phyloP scores from a whole-genome alignment of 768 basidiomycete species.

The Mycena haematopus region DNA sequence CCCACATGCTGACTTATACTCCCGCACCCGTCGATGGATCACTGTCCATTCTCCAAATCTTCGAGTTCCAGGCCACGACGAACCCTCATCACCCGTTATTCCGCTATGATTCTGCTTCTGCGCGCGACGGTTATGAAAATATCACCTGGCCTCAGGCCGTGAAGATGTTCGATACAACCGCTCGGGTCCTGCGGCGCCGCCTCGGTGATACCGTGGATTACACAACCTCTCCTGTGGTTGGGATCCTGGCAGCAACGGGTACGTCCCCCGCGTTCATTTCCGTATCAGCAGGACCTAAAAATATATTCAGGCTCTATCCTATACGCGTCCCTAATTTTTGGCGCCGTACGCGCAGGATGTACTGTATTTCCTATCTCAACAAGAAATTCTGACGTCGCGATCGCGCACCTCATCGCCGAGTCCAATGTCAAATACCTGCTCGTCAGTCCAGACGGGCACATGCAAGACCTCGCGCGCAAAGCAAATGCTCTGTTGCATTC shows the following conservation, averaged over 20 bases:
- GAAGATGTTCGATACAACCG: constrained; percentile 15
- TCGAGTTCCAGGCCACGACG: constrained; percentile 15
- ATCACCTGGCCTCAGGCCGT: constrained; percentile 9
- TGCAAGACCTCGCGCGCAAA: constrained; percentile 11
- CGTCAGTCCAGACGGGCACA: constrained; percentile 8
- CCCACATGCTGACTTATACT: constrained; percentile 5
- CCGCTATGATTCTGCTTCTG: constrained; percentile 4
- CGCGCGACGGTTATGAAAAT: background rate
- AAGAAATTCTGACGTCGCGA: constrained; percentile 7
- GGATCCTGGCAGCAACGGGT: constrained; percentile 13
- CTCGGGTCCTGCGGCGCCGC: constrained; percentile 1
- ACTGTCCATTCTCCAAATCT: background rate
- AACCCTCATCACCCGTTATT: constrained; percentile 14
- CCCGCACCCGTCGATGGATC: background rate
- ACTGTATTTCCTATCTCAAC: constrained; percentile 18
- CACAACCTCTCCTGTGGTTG: constrained; percentile 4
- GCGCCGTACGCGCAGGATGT: constrained; percentile 12
- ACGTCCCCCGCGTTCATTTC: background rate
- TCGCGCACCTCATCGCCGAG: constrained; percentile 16
- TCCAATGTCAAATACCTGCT: constrained; percentile 9
- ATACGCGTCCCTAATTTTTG: constrained; percentile 9
- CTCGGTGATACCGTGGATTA: background rate
- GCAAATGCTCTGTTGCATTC: background rate
- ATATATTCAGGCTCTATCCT: constrained; percentile 3
- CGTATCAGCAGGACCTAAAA: background rate